Evolutionary conservation across 306 rosid genomes (phyloP).

Genomic region (Quercus glauca): DNA sequence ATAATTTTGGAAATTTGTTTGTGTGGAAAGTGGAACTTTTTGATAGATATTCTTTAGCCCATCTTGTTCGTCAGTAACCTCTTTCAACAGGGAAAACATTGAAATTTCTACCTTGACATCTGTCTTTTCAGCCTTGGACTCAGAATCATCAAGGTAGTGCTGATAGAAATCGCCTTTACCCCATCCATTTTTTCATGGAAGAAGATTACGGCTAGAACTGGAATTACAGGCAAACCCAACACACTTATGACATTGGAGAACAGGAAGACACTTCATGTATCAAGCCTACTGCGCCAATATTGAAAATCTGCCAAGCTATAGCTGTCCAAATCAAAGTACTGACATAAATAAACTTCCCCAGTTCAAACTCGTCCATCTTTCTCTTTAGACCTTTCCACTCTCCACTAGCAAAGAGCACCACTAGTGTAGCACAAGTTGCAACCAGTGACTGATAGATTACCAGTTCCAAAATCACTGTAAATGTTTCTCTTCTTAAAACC

Average conservation of each 20-base stretch:
- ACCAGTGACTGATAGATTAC: conserved; percentile 11
- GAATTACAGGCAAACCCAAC: conserved; percentile 45
- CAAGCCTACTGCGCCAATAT: conserved; percentile 37
- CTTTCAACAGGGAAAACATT: not conserved
- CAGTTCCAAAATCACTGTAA: conserved; percentile 32
- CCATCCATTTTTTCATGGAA: conserved; percentile 50
- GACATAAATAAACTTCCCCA: conserved; percentile 38
- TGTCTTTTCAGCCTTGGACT: not conserved
- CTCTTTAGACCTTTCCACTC: conserved; percentile 36
- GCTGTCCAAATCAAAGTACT: conserved; percentile 37
- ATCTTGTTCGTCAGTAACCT: not conserved
- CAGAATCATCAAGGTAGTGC: conserved; percentile 30
- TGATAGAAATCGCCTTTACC: conserved; percentile 45
- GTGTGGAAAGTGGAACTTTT: not conserved
- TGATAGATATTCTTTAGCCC: not conserved
- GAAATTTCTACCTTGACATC: not conserved
- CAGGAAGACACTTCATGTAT: conserved; percentile 52
- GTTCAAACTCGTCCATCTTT: conserved; percentile 34
- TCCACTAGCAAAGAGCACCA: conserved; percentile 47
- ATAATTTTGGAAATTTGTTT: not conserved
- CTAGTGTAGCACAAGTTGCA: conserved; percentile 17
- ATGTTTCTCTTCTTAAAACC: conserved; percentile 39
- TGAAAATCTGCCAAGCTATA: conserved; percentile 27
- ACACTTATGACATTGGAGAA: conserved; percentile 49
- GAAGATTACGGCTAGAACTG: conserved; percentile 43